Evolutionary conservation across 2,329 filamentous ascomycete genomes (phyloP).

Genomic region (Calonectria leucothoes): DNA sequence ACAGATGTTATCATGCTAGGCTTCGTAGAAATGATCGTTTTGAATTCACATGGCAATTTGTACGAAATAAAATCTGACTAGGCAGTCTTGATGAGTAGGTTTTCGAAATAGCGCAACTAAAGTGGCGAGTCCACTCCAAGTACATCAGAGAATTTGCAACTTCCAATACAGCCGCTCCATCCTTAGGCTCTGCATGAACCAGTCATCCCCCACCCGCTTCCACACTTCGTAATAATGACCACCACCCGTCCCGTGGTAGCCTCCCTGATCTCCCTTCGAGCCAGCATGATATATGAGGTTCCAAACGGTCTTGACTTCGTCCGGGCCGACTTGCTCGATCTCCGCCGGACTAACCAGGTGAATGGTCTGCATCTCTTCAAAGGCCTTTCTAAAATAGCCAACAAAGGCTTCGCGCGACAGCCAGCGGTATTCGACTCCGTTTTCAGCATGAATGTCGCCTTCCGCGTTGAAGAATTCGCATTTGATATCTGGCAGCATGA

Average conservation of each 20-base stretch:
- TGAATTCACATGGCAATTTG: no score
- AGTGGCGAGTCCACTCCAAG: background rate
- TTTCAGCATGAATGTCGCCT: background rate
- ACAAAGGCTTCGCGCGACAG: background rate
- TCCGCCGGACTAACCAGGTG: background rate
- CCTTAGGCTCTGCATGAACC: background rate
- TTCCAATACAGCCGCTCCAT: background rate
- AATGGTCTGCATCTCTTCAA: background rate
- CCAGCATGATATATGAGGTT: background rate
- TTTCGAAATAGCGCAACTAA: background rate
- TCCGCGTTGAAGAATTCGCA: background rate
- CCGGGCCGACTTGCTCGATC: background rate
- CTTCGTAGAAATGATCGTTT: no score
- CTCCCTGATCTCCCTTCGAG: background rate
- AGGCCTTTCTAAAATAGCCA: background rate
- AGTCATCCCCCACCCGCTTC: background rate
- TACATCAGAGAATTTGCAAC: background rate
- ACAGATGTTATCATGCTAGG: no score
- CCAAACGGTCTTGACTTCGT: background rate
- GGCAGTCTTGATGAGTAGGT: accelerated
- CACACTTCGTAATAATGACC: background rate
- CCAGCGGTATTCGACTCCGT: background rate
- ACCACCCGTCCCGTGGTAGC: background rate
- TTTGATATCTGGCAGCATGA: background rate
- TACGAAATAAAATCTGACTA: background rate